Evolutionary conservation across 179 eudicot genomes (phyloP).

Genomic region (Spergularia azorica): DNA sequence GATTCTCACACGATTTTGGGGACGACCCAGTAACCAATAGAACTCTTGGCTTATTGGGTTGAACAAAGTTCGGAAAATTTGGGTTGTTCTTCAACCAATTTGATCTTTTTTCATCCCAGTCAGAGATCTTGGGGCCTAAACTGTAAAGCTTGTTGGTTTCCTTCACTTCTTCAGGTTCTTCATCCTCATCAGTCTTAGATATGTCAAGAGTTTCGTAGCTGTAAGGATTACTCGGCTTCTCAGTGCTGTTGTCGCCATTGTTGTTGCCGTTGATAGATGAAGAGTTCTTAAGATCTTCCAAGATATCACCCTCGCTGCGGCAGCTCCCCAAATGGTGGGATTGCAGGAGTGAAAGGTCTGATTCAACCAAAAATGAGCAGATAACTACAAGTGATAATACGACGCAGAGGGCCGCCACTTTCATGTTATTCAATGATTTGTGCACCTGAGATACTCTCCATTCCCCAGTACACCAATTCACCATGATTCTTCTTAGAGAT

Average conservation of each 20-base stretch:
- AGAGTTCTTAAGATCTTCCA: constrained; percentile 2
- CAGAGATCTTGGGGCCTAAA: constrained; percentile 29
- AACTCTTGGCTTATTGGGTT: constrained; percentile 25
- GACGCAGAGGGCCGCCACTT: neutral
- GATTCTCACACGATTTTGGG: constrained; percentile 34
- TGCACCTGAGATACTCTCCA: neutral
- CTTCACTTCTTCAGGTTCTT: neutral
- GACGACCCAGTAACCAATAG: constrained; percentile 34
- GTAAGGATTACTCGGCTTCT: neutral
- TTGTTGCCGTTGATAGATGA: neutral
- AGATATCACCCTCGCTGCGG: too few species aligned
- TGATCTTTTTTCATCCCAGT: constrained; percentile 26
- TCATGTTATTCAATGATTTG: constrained; percentile 8
- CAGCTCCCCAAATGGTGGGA: neutral
- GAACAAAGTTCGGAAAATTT: constrained; percentile 19
- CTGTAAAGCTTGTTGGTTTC: neutral
- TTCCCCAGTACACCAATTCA: neutral
- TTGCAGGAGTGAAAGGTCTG: neutral
- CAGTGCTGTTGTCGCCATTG: too few species aligned
- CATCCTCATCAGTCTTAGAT: neutral
- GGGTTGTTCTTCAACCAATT: constrained; percentile 25
- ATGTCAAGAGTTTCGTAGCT: constrained; percentile 19
- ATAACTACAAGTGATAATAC: neutral
- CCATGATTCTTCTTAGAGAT: neutral
- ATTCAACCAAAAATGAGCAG: neutral